Percentiles rank a stretch among this genome's conserved stretches.
These are phyloP conservation scores for Fusarium palustre DNA, from an alignment of 2,329 filamentous ascomycete genomes.

Conservation along the genomic window DNA sequence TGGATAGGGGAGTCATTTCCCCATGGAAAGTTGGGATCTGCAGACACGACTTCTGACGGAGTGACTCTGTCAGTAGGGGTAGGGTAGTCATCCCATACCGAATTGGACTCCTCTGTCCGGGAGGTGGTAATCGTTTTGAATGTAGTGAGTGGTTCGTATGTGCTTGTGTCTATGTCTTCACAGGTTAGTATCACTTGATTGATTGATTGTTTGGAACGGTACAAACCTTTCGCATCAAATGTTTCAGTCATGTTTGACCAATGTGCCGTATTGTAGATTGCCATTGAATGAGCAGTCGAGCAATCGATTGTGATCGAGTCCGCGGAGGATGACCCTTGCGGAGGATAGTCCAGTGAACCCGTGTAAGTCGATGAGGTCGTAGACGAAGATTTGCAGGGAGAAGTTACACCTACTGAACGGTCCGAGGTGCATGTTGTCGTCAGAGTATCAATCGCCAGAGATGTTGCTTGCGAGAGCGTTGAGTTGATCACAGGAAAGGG, in stretches of 20 bases:
- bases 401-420: conserved; percentile 4
- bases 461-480: conserved; percentile 23
- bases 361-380: conserved; percentile 35
- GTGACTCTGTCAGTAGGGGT: conserved; percentile 32
- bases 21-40: conserved; percentile 53
- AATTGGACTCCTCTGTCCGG: conserved; percentile 8
- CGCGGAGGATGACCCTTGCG: neutral
- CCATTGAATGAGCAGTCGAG: conserved; percentile 17
- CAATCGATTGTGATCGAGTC: conserved; percentile 29
- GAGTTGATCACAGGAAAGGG: conserved; percentile 31
- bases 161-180: conserved; percentile 14
- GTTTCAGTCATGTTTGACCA: conserved; percentile 37
- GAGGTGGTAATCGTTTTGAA: conserved; percentile 38
- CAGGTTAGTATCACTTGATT: conserved; percentile 8
- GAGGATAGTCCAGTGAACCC: conserved; percentile 7
- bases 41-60: conserved; percentile 42
- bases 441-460: conserved; percentile 12
- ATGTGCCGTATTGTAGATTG: conserved; percentile 22
- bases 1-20: conserved; percentile 53
- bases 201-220: neutral
- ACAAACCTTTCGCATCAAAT: conserved; percentile 31
- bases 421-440: conserved; percentile 22
- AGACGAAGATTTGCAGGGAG: conserved; percentile 27
- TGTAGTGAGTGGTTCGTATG: conserved; percentile 34
- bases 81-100: conserved; percentile 27